A percentile compares a stretch with the other conserved stretches of the same genome.
phyloP scores from a whole-genome alignment of 768 basidiomycete species.

The Stropharia rugosoannulata region DNA sequence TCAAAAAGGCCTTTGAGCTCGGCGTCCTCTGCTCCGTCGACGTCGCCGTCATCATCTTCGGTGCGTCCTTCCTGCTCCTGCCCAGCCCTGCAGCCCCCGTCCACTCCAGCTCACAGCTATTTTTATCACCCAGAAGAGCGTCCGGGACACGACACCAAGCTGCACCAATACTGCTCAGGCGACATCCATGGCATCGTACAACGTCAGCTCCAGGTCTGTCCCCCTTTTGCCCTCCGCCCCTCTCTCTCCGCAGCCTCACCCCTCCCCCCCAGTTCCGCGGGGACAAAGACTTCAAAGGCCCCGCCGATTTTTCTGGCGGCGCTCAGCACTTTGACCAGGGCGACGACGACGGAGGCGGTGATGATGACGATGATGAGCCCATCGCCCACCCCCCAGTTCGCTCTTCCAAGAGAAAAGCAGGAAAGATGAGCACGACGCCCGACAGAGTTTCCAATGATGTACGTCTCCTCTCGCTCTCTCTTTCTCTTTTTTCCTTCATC shows the following conservation, averaged over 20 bases:
- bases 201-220: conserved; percentile 48
- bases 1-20: conserved; percentile 79
- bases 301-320: conserved; percentile 32
- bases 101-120: conserved; percentile 18
- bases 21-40: conserved; percentile 79
- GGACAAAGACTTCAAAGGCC: conserved; percentile 34
- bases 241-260: conserved; percentile 14
- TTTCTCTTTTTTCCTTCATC: neutral
- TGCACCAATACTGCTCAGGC: conserved; percentile 69
- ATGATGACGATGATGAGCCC: conserved; percentile 11
- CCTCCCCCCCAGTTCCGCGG: conserved; percentile 27
- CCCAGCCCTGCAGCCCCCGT: neutral
- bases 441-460: conserved; percentile 4
- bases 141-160: conserved; percentile 64
- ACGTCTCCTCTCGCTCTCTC: conserved; percentile 3
- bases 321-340: conserved; percentile 27
- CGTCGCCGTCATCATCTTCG: conserved; percentile 74
- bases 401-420: conserved; percentile 5
- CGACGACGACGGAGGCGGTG: conserved; percentile 10
- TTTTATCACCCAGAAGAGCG: conserved; percentile 48
- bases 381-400: neutral
- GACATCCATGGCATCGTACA: conserved; percentile 61
- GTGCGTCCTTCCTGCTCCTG: conserved; percentile 30
- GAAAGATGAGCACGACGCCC: conserved; percentile 1
- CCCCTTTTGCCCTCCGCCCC: neutral